Conservation (phyloP, 371 early-diverging fungal species). For the Rhizopus delemar region DNA sequence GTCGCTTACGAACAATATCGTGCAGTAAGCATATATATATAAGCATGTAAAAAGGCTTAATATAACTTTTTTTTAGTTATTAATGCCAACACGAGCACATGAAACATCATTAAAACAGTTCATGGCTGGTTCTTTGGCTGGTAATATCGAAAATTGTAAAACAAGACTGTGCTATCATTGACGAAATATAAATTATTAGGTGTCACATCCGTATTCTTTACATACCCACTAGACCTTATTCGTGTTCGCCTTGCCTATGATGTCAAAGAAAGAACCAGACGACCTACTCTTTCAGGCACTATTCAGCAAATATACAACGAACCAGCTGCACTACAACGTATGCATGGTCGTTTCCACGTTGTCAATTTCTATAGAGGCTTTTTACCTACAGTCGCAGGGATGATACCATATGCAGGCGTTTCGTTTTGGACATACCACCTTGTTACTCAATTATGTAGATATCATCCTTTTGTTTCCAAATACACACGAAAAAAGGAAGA, state of each 20-base stretch:
- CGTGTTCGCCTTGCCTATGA: slow-evolving; percentile 93
- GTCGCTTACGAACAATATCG: slow-evolving; percentile 91
- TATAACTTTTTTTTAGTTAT: slow-evolving; percentile 31
- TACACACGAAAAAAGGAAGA: slow-evolving; percentile 33
- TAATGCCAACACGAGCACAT: slow-evolving; percentile 70
- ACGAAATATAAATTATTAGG: slow-evolving; percentile 49
- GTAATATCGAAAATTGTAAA: slow-evolving; percentile 33
- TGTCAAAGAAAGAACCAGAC: slow-evolving; percentile 45
- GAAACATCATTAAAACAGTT: slow-evolving; percentile 67
- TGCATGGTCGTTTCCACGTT: slow-evolving; percentile 27
- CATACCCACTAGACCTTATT: slow-evolving; percentile 93
- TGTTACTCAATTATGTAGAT: slow-evolving; percentile 60
- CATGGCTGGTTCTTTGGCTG: slow-evolving; percentile 79
- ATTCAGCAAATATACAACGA: slow-evolving; percentile 59
- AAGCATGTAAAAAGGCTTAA: background rate
- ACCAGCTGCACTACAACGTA: slow-evolving; percentile 42
- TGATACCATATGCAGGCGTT: slow-evolving; percentile 95
- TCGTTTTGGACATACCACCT: slow-evolving; percentile 80
- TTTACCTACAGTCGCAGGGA: slow-evolving; percentile 86
- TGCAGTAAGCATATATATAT: slow-evolving; percentile 48
- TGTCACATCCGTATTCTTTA: slow-evolving; percentile 84
- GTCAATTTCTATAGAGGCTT: slow-evolving; percentile 94
- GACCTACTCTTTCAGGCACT: slow-evolving; percentile 39
- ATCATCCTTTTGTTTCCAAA: slow-evolving; percentile 36
- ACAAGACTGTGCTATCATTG: background rate